Evolutionary conservation across 306 rosid genomes (phyloP).

Genomic region (Astragalus glycyphyllos): DNA sequence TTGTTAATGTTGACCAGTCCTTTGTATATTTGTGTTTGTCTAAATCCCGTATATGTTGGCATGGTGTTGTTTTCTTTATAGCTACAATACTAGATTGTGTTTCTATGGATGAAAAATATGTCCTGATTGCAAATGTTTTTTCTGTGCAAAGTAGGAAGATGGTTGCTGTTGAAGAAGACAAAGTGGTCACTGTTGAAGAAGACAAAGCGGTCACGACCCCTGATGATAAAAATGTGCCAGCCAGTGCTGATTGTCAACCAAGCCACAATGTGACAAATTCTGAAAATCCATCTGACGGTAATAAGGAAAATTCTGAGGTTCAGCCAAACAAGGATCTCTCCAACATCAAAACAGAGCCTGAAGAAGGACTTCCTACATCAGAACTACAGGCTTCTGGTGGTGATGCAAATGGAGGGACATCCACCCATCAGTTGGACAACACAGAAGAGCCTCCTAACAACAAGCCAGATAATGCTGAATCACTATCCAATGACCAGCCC

Average conservation of each 20-base stretch:
- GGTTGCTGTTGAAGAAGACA: conserved; percentile 38
- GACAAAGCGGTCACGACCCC: conserved; percentile 45
- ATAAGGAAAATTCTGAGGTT: conserved; percentile 26
- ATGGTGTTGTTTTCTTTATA: conserved; percentile 17
- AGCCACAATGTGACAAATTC: conserved; percentile 38
- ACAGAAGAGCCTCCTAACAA: conserved; percentile 18
- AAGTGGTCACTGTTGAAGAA: conserved; percentile 58
- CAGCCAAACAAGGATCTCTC: conserved; percentile 39
- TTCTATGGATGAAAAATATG: background rate
- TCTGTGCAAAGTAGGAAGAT: conserved; percentile 32
- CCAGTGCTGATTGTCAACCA: conserved; percentile 35
- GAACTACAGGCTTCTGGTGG: conserved; percentile 39
- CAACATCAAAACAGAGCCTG: conserved; percentile 18
- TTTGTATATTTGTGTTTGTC: background rate
- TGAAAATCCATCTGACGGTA: conserved; percentile 29
- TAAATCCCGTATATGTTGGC: conserved; percentile 3
- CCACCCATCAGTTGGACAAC: conserved; percentile 28
- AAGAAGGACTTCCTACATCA: conserved; percentile 31
- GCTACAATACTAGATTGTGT: background rate
- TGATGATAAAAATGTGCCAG: conserved; percentile 37
- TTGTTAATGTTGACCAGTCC: background rate
- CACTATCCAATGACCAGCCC: conserved; percentile 20
- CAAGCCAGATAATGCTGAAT: conserved; percentile 22
- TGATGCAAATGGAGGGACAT: conserved; percentile 37
- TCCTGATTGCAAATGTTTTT: conserved; percentile 16